These are phyloP conservation scores for Saccharum officinarum DNA, from an alignment of 176 grass and related monocot species.

Conservation along the genomic window DNA sequence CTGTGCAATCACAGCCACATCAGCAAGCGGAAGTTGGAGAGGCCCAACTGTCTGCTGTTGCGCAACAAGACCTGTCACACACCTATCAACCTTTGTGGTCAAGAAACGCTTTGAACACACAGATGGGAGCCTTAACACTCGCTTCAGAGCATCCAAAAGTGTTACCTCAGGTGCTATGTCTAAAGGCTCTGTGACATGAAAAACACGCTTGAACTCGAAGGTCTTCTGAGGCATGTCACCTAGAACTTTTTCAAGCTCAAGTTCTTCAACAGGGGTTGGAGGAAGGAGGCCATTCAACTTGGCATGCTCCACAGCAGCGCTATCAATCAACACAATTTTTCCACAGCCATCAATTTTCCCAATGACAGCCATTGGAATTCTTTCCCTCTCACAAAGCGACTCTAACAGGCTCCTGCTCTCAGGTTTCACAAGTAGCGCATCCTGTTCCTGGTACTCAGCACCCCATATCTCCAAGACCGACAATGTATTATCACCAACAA, in stretches of 20 bases:
- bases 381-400: slow-evolving; percentile 69
- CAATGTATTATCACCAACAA: slow-evolving; percentile 79
- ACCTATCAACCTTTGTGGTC: slow-evolving; percentile 89
- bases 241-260: slow-evolving; percentile 85
- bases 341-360: slow-evolving; percentile 74
- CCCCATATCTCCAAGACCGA: slow-evolving; percentile 86
- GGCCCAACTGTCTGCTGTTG: slow-evolving; percentile 86
- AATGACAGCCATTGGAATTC: slow-evolving; percentile 80
- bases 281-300: slow-evolving; percentile 45
- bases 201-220: slow-evolving; percentile 60
- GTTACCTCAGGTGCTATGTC: slow-evolving; percentile 67
- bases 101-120: slow-evolving; percentile 92
- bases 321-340: slow-evolving; percentile 73
- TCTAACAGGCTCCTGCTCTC: slow-evolving; percentile 52
- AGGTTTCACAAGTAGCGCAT: slow-evolving; percentile 67
- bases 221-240: slow-evolving; percentile 90
- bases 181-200: slow-evolving; percentile 49
- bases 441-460: slow-evolving; percentile 81
- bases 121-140: slow-evolving; percentile 70
- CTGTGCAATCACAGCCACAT: slow-evolving; percentile 92
- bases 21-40: slow-evolving; percentile 83
- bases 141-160: slow-evolving; percentile 71
- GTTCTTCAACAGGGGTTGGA: slow-evolving; percentile 57
- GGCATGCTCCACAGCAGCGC: slow-evolving; percentile 51
- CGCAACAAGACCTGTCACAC: slow-evolving; percentile 85